These are phyloP conservation scores for Saccharomyces hybrid DNA, from an alignment of 1,139 yeast species.

Conservation along the genomic window DNA sequence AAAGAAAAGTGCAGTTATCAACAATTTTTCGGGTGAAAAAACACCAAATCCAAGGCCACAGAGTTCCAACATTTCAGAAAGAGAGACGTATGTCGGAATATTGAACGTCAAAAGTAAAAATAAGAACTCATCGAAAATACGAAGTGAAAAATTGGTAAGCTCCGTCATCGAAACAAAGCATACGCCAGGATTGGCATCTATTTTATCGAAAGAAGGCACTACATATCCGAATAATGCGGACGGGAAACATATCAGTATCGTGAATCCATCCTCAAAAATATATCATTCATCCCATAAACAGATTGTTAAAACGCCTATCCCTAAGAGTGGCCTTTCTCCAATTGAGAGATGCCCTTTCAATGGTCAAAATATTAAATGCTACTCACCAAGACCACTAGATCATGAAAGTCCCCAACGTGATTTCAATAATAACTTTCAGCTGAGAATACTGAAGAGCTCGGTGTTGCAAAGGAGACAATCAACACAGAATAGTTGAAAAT, in stretches of 20 bases:
- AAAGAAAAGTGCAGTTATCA: not conserved
- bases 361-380: not conserved
- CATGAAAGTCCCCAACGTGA: not conserved
- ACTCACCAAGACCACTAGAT: not conserved
- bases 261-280: conserved; percentile 4
- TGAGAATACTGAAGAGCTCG: conserved; percentile 14
- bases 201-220: not conserved
- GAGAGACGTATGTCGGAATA: not conserved
- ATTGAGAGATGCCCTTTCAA: not conserved
- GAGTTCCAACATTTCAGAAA: not conserved
- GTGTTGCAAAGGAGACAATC: conserved; percentile 13
- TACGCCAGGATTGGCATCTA: not conserved
- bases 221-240: not conserved
- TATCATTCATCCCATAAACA: conserved; percentile 8
- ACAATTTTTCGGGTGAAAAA: not conserved
- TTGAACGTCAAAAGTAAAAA: not conserved
- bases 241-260: conserved; percentile 7
- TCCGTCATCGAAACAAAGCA: not conserved
- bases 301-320: conserved; percentile 14
- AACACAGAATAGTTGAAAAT: not conserved
- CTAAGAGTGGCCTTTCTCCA: conserved; percentile 3
- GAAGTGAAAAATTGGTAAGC: not conserved
- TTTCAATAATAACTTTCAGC: conserved; percentile 5
- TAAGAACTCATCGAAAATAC: not conserved
- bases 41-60: not conserved